phyloP scores from a whole-genome alignment of 345 rosid species.

The Sonneratia caseolaris region DNA sequence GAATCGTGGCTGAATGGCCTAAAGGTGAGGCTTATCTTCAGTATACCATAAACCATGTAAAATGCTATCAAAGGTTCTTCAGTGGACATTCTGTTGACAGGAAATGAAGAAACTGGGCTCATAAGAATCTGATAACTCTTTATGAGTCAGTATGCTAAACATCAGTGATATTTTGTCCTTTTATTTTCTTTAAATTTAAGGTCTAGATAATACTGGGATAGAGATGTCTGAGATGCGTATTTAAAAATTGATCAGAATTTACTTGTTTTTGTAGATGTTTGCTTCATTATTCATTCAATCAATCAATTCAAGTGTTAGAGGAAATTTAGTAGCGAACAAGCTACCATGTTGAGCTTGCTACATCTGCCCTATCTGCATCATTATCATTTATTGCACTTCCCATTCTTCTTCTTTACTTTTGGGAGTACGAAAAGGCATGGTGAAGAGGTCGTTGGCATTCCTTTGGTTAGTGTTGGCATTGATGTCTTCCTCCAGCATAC shows the following conservation, averaged over 20 bases:
- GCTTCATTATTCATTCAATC: background rate
- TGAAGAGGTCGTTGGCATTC: background rate
- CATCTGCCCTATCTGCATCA: background rate
- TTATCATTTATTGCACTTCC: background rate
- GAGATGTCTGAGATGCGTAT: background rate
- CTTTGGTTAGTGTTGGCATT: background rate
- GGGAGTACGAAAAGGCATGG: background rate
- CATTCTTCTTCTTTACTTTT: background rate
- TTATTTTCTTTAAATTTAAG: background rate
- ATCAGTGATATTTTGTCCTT: background rate
- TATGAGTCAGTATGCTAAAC: background rate
- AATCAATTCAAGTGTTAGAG: background rate
- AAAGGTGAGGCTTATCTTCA: slow-evolving; percentile 37
- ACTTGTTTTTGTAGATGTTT: background rate
- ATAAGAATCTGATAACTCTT: background rate
- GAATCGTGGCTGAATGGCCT: slow-evolving; percentile 82
- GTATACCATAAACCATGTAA: background rate
- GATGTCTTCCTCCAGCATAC: background rate
- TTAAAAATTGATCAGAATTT: background rate
- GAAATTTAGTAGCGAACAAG: background rate
- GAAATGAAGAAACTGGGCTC: background rate
- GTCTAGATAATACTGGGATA: background rate
- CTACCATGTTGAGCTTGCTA: background rate
- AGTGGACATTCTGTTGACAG: background rate
- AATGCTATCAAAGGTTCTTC: background rate